These are phyloP conservation scores for Backusella mclennaniae DNA, from an alignment of 192 early-diverging fungal species.

Conservation along the genomic window DNA sequence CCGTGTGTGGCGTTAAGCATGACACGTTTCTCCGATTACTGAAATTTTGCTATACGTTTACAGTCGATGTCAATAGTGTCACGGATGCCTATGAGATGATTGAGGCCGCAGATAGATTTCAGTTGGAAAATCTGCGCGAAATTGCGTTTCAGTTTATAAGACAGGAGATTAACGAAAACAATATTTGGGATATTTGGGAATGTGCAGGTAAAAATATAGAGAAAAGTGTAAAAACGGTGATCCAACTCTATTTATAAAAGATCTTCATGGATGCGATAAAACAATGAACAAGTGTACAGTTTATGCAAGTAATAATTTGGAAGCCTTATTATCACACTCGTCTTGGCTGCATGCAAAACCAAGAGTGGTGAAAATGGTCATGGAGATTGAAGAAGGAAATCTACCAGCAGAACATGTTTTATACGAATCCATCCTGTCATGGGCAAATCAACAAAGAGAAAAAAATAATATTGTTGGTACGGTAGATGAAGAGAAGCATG, in stretches of 20 bases:
- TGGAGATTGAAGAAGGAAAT: conserved; percentile 33
- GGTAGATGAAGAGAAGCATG: neutral
- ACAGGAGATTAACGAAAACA: conserved; percentile 22
- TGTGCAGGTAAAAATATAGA: conserved; percentile 27
- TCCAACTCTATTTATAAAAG: conserved; percentile 14
- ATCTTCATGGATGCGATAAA: conserved; percentile 19
- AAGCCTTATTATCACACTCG: conserved; percentile 15
- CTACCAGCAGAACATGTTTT: conserved; percentile 26
- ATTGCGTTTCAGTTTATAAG: conserved; percentile 29
- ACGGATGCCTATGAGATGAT: conserved; percentile 6
- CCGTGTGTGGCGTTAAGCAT: conserved; percentile 23
- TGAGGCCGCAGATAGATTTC: conserved; percentile 38
- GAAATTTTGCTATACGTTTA: conserved; percentile 18
- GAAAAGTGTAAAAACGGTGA: neutral
- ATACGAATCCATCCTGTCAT: conserved; percentile 14
- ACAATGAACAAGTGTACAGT: conserved; percentile 26
- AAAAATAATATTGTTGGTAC: neutral
- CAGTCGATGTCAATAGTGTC: neutral
- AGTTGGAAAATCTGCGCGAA: conserved; percentile 21
- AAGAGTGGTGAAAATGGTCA: conserved; percentile 20
- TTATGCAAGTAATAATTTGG: conserved; percentile 24
- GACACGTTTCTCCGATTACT: conserved; percentile 20
- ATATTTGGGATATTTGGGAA: conserved; percentile 39
- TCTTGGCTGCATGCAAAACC: conserved; percentile 30
- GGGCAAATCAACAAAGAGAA: neutral